These are phyloP conservation scores for Neurospora sp. DNA, from an alignment of 495 filamentous ascomycete genomes.

Conservation along the genomic window DNA sequence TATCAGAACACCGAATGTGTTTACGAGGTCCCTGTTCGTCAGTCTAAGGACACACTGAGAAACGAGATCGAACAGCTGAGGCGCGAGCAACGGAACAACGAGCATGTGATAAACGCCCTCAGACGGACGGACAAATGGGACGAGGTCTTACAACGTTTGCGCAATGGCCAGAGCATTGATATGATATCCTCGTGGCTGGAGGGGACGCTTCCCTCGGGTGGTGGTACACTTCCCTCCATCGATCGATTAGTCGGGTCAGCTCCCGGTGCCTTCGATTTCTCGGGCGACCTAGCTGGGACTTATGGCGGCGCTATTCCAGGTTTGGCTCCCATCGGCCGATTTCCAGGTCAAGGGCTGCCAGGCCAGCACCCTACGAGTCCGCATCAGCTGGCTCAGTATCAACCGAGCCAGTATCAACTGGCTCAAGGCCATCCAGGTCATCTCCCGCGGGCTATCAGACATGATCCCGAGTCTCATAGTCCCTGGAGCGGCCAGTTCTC, in stretches of 20 bases:
- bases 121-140: constrained; percentile 33
- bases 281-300: neutral
- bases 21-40: constrained; percentile 45
- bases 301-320: neutral
- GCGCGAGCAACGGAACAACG: constrained; percentile 33
- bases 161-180: constrained; percentile 39
- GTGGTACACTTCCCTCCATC: constrained; percentile 4
- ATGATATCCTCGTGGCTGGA: constrained; percentile 38
- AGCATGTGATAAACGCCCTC: constrained; percentile 38
- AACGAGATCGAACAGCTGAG: constrained; percentile 42
- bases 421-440: neutral
- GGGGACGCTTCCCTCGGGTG: constrained; percentile 12
- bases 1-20: constrained; percentile 38
- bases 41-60: constrained; percentile 44
- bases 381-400: neutral
- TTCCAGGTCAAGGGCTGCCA: neutral
- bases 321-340: neutral
- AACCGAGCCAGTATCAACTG: neutral
- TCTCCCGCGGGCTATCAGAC: constrained; percentile 10
- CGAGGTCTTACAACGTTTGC: constrained; percentile 37
- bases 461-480: constrained; percentile 29
- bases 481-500: constrained; percentile 32
- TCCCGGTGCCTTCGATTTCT: neutral
- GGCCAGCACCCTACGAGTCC: constrained; percentile 3
- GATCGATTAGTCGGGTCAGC: neutral